A percentile compares a stretch with the other conserved stretches of the same genome.
phyloP scores from a whole-genome alignment of 202 grass and related monocot genomes.

The Schoenoplectus tabernaemontani region DNA sequence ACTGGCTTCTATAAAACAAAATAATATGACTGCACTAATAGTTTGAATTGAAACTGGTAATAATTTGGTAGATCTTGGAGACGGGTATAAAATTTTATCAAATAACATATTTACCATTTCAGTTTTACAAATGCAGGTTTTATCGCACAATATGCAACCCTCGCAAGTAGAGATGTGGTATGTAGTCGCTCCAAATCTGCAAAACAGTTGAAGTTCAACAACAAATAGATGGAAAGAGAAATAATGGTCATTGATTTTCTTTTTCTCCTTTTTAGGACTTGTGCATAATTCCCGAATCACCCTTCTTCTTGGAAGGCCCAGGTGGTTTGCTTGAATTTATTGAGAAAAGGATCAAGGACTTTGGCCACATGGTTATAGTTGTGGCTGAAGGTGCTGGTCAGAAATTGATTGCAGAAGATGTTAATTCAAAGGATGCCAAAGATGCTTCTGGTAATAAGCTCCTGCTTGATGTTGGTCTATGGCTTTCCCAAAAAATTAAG shows the following conservation, averaged over 20 bases:
- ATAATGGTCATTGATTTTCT: background rate
- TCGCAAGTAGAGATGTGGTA: constrained; percentile 98
- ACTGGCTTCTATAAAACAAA: background rate
- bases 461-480: constrained; percentile 85
- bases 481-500: constrained; percentile 95
- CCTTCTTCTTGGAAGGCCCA: constrained; percentile 81
- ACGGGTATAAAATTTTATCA: background rate
- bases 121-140: constrained; percentile 61
- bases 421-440: constrained; percentile 44
- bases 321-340: constrained; percentile 73
- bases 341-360: constrained; percentile 83
- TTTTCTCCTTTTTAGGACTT: constrained; percentile 50
- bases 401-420: constrained; percentile 64
- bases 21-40: background rate
- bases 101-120: background rate
- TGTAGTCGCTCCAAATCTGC: constrained; percentile 4
- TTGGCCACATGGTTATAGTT: constrained; percentile 95
- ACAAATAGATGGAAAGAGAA: background rate
- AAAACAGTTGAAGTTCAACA: background rate
- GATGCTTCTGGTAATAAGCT: constrained; percentile 85
- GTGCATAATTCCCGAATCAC: constrained; percentile 93
- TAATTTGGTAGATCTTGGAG: background rate
- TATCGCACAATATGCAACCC: constrained; percentile 89
- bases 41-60: background rate
- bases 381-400: constrained; percentile 97